Base-by-base conservation (phyloP, 1,284 basidiomycete species). In the Ustilago trichophora region DNA sequence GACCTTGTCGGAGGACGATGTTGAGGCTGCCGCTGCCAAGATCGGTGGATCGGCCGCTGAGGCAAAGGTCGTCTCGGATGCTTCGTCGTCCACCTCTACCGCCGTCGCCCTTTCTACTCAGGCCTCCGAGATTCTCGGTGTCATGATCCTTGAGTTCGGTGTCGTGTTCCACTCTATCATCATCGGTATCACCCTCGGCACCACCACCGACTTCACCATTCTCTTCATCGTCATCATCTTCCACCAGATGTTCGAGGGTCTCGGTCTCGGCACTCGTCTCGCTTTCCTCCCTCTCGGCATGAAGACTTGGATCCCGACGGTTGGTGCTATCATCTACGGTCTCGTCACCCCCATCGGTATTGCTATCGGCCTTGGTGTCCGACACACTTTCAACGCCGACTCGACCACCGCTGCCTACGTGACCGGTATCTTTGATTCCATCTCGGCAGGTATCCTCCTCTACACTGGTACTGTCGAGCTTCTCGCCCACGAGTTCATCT, bases 111-210 rank as follows among this genome's bases (percentile, higher is more conserved):
- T 71, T 19, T 44, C 48, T 18, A 19, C 60, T 2, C 55, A 65
- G 2, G 71, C 85, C 1, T 88, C 91, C 1, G 92, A 97, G 82
- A 84, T 96, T 42, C 85, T 98, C 38, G 93, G 93, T 18, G 85
- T 93, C 36, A 88, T 86, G 35, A 92, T 94, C 64, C 85, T 95
- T 56, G 92, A 87, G 80, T 95, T 98, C 75, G 96, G 95, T 75
- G 91, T 98, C 42, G 83, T 94, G 12, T 85, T 98, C 60, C 93
- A 96, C 42, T 82, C 83, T 76, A 80, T 97, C 35, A 87, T 98
- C 69, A 93, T 98, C 72, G 95, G 95, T 1, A 84, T 98, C 21
- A 98, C 95, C 0, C 87, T 98, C 40, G 93, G 93, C 18, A 92
- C 95, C 27, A 88, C 90, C 75, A 83, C 86, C 22, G 65, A 69